Base-by-base conservation (phyloP, 2,329 filamentous ascomycete genomes). In the Xylaria sp. region DNA sequence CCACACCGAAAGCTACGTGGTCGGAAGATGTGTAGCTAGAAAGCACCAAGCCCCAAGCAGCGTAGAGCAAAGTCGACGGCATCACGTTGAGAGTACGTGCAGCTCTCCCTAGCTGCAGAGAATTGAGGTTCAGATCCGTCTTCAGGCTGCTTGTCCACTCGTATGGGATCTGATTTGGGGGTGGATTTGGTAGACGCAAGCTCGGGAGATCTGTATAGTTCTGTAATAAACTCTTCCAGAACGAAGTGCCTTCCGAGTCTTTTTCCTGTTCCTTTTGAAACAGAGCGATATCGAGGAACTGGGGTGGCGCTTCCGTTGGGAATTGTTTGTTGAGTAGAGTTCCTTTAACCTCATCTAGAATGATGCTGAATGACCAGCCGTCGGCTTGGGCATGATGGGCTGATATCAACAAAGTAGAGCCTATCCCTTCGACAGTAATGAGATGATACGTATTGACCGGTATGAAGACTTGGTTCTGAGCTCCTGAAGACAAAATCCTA, bases 21-120 rank as follows among this genome's bases (percentile, higher is more conserved):
- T 61, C 51, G 14, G 58, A 61, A 5, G 51, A 61, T 21, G 42
- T 55, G 45, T 61, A 56, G 28, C 56, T 61, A 7, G 58, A 61
- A 35, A 61, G 19, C 9, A 61, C 58, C 14, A 61, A 25, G 28
- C 58, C 58, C 58, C 58, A 61, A 14, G 58, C 58, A 14, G 37
- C 19, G 21, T 61, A 61, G 14, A 61, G 9, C 19, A 61, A 21
- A 12, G 58, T 52, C 15, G 58, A 61, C 0, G 58, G 45, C 31
- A 33, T 56, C 6, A 38, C 28, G n/a, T 28, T 21, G 17, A 55
- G 37, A n/a, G 7, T 21, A 12, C 52, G 52, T 7, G 37, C 37
- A 14, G 4, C n/a, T 55, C 14, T n/a, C 12, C 38, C 15, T n/a
- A n/a, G n/a, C n/a, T n/a, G n/a, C n/a, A n/a, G n/a, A n/a, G n/a